These are phyloP conservation scores for Musa itinerans DNA, from an alignment of 176 grass and related monocot species.

Conservation along the genomic window DNA sequence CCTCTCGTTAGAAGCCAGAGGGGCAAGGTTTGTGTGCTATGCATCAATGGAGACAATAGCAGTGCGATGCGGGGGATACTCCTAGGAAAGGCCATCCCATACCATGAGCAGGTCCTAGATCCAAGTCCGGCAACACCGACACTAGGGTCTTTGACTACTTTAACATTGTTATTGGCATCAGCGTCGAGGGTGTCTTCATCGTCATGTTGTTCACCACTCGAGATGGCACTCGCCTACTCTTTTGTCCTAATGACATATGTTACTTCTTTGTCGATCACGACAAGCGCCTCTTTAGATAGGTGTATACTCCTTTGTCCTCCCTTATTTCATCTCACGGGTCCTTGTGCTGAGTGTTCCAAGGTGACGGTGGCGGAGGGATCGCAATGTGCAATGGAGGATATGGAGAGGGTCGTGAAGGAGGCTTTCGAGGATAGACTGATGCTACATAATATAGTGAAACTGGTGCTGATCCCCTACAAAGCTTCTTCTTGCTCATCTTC, in stretches of 20 bases:
- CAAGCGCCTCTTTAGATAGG: slow-evolving; percentile 34
- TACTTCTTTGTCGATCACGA: slow-evolving; percentile 55
- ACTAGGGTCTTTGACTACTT: slow-evolving; percentile 70
- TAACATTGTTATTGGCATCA: slow-evolving; percentile 61
- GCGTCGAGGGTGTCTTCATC: slow-evolving; percentile 53
- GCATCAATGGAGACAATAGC: slow-evolving; percentile 48
- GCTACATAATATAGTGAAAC: slow-evolving; percentile 74
- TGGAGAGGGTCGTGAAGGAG: slow-evolving; percentile 45
- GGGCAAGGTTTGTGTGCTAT: slow-evolving; percentile 75
- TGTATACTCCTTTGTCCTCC: slow-evolving; percentile 18
- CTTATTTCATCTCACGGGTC: neutral
- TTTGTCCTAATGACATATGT: slow-evolving; percentile 72
- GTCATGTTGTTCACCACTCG: slow-evolving; percentile 70
- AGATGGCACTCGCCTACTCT: slow-evolving; percentile 33
- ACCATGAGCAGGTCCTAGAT: slow-evolving; percentile 48
- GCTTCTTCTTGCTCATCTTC: slow-evolving; percentile 59
- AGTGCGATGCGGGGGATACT: slow-evolving; percentile 45
- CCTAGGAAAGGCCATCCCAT: slow-evolving; percentile 51
- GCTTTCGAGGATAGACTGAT: slow-evolving; percentile 67
- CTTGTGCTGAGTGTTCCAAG: neutral
- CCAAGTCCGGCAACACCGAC: slow-evolving; percentile 40
- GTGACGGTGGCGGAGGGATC: slow-evolving; percentile 6
- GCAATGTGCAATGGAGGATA: slow-evolving; percentile 1
- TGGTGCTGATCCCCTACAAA: slow-evolving; percentile 62
- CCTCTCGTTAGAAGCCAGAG: slow-evolving; percentile 40